A percentile compares a stretch with the other conserved stretches of the same genome.
phyloP scores from a whole-genome alignment of 2,329 filamentous ascomycete genomes.

The Alternaria triticimaculans region DNA sequence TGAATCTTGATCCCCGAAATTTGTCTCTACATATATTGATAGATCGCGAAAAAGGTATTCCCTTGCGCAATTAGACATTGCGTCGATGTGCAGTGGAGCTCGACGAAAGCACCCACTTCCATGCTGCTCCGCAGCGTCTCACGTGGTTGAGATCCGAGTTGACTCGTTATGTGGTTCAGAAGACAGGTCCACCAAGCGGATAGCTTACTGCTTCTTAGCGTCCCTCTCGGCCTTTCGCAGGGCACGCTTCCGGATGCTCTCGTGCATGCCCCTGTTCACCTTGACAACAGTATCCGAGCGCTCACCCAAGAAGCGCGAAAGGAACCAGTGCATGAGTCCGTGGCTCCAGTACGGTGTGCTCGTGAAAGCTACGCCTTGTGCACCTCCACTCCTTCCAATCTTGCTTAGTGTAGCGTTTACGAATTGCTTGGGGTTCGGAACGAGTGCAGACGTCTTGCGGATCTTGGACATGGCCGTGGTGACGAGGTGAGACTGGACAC shows the following conservation, averaged over 20 bases:
- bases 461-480: slow-evolving; percentile 98
- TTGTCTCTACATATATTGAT: neutral
- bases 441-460: slow-evolving; percentile 74
- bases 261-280: slow-evolving; percentile 75
- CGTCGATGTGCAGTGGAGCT: neutral
- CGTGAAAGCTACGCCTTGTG: slow-evolving; percentile 79
- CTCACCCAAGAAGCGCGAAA: slow-evolving; percentile 67
- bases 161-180: neutral
- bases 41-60: neutral
- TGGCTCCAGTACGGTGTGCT: slow-evolving; percentile 95
- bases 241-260: slow-evolving; percentile 80
- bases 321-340: slow-evolving; percentile 82
- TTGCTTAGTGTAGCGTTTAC: slow-evolving; percentile 80
- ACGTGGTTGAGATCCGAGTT: neutral
- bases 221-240: slow-evolving; percentile 84
- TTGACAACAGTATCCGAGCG: slow-evolving; percentile 64
- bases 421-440: slow-evolving; percentile 83
- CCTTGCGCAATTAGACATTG: neutral
- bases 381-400: slow-evolving; percentile 78
- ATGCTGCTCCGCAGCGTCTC: neutral
- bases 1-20: neutral
- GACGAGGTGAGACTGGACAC: slow-evolving; percentile 90
- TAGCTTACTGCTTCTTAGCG: slow-evolving; percentile 66
- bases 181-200: neutral
- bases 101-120: neutral